Percentiles rank a stretch among this genome's conserved stretches.
These are phyloP conservation scores for Colletotrichum endophyticum DNA, from an alignment of 2,329 filamentous ascomycete species.

Conservation along the genomic window DNA sequence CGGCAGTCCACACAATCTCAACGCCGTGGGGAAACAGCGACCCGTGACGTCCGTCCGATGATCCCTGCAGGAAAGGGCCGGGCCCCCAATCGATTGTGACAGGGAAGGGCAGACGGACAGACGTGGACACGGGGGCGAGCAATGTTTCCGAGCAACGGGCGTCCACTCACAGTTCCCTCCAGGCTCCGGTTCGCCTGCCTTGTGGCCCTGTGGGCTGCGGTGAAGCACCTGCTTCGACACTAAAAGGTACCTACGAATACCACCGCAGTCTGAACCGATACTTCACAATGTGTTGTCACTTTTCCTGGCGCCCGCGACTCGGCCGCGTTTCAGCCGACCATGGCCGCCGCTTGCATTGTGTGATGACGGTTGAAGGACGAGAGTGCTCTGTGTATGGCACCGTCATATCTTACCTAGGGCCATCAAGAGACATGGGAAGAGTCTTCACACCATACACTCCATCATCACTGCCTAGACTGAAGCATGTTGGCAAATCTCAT, in stretches of 20 bases:
- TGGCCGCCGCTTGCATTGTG: not conserved
- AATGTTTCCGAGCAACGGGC: constrained; percentile 21
- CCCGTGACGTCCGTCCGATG: constrained; percentile 11
- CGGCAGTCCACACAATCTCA: not conserved
- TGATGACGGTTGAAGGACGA: not conserved
- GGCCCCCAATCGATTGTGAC: constrained; percentile 9
- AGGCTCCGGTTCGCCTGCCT: not conserved
- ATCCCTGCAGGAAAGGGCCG: constrained; percentile 7
- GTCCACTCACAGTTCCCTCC: not conserved
- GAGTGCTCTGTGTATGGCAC: not conserved
- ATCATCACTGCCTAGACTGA: not conserved
- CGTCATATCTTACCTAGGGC: not conserved
- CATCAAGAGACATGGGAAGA: not conserved
- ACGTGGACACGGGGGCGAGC: not conserved
- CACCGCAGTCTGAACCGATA: not conserved
- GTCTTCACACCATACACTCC: not conserved
- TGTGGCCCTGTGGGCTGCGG: not conserved
- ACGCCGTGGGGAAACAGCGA: not conserved
- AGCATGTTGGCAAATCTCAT: not conserved
- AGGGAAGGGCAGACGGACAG: not conserved
- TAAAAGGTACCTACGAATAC: not conserved
- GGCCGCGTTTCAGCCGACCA: constrained; percentile 9
- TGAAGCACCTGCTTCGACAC: not conserved
- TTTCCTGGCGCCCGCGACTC: not conserved
- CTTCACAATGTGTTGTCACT: not conserved